phyloP scores from a whole-genome alignment of 176 grass and related monocot genomes.

The Bromus sterilis region DNA sequence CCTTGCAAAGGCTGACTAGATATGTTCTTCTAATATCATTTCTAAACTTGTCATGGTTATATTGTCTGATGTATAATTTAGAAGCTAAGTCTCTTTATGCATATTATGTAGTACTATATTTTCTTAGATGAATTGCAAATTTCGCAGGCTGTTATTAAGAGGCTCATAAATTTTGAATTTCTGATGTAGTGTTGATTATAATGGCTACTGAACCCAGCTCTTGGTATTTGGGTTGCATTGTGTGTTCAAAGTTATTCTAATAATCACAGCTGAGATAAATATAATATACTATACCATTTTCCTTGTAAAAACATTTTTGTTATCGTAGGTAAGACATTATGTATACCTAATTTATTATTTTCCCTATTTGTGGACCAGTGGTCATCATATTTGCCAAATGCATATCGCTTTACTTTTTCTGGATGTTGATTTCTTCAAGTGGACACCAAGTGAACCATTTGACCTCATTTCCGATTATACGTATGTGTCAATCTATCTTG shows the following conservation, averaged over 20 bases:
- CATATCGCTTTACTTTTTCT: conserved; percentile 49
- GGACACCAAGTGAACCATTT: conserved; percentile 49
- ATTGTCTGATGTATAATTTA: too few species aligned
- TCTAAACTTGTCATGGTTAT: too few species aligned
- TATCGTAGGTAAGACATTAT: background rate
- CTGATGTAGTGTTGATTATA: background rate
- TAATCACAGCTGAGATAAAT: background rate
- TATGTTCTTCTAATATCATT: too few species aligned
- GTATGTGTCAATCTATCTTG: conserved; percentile 25
- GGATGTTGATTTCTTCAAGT: conserved; percentile 57
- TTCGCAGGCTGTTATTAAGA: too few species aligned
- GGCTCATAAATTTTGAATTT: too few species aligned
- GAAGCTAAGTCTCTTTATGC: too few species aligned
- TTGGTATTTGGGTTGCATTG: background rate
- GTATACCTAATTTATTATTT: conserved; percentile 6
- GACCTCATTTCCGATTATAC: conserved; percentile 76
- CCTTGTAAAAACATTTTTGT: background rate
- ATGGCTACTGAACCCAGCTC: background rate
- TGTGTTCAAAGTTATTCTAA: background rate
- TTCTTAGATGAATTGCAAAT: too few species aligned
- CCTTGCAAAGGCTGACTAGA: too few species aligned
- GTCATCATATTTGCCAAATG: conserved; percentile 59
- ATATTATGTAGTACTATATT: too few species aligned
- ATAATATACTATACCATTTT: background rate
- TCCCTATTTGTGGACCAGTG: conserved; percentile 27